Evolutionary conservation across 2,329 filamentous ascomycete species (phyloP), one percentile per base, ranked within the genome.

Genomic region (Dendryphion nanum): DNA sequence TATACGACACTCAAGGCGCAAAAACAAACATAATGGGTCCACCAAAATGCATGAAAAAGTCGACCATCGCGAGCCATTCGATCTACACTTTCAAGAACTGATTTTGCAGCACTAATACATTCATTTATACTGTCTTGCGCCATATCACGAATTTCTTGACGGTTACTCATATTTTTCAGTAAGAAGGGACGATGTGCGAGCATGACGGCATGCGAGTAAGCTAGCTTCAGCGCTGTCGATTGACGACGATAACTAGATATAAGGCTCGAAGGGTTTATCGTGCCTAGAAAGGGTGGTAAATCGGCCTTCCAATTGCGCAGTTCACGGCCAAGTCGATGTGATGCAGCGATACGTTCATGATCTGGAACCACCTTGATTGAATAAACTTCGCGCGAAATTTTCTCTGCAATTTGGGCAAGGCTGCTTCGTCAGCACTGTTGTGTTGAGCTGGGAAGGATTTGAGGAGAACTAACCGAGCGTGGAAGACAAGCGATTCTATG

Each of bases 1-100:
- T 75, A 75, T 0, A 72, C 61, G 0, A 74, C 66, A 0, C 66
- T 66, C 4, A 76, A 45, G 1, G 73, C 71, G 40, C 73, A 76
- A 23, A 76, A 75, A 1, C 67, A 68, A 0, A 74, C 68, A 32
- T 74, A 74, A 15, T 71, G 70, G 7, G 69, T 74, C 64, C 70
- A 75, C 71, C 71, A 73, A 17, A 72, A 64, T 0, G 70, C 68
- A 30, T 72, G 66, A 18, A 68, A 72, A 5, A 66, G 44, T 14
- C 49, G 55, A 18, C 60, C 62, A 18, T 68, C 65, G 3, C 51
- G 37, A 4, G 63, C 64, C 50, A 71, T 63, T 5, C 55, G 53
- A 37, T 72, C 65, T 2, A 70, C 69, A 0, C 38, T 37, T 17
- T 55, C 50, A 3, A 57, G 37, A 6, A 67, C 65, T 18, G 69